Evolutionary conservation across 2,329 filamentous ascomycete species (phyloP).

Genomic region (Piedraia hortae): DNA sequence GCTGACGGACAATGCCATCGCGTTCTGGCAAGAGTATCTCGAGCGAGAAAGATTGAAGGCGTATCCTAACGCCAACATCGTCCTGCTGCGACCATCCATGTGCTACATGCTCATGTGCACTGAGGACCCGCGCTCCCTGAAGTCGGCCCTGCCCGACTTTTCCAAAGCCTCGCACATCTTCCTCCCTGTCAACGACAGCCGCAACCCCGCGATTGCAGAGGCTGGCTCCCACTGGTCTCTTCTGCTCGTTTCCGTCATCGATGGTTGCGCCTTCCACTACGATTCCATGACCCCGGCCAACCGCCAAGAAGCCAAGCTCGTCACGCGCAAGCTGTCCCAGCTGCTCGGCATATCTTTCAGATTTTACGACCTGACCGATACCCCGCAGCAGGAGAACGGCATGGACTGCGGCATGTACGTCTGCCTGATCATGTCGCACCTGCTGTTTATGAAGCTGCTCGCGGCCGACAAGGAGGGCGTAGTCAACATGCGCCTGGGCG

Average conservation of each 20-base stretch:
- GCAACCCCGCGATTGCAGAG: constrained; percentile 49
- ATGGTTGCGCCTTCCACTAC: constrained; percentile 88
- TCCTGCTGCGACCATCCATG: constrained; percentile 79
- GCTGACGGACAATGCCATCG: constrained; percentile 92
- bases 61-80: constrained; percentile 61
- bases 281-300: constrained; percentile 63
- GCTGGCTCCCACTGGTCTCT: constrained; percentile 88
- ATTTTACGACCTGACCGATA: constrained; percentile 62
- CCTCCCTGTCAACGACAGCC: constrained; percentile 76
- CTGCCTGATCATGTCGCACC: constrained; percentile 76
- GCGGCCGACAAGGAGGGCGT: constrained; percentile 57
- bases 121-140: constrained; percentile 26
- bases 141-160: constrained; percentile 56
- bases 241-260: constrained; percentile 63
- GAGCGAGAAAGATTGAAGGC: constrained; percentile 63
- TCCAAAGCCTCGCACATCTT: constrained; percentile 67
- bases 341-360: constrained; percentile 39
- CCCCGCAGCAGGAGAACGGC: constrained; percentile 72
- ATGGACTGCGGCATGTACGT: constrained; percentile 92
- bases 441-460: constrained; percentile 64
- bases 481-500: constrained; percentile 79
- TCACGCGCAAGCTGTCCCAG: constrained; percentile 38
- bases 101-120: constrained; percentile 69
- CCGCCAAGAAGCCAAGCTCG: constrained; percentile 39
- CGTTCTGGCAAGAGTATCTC: constrained; percentile 93